These are phyloP conservation scores for Fraxinus sp. DNA, from an alignment of 305 asterid genomes.

Conservation along the genomic window DNA sequence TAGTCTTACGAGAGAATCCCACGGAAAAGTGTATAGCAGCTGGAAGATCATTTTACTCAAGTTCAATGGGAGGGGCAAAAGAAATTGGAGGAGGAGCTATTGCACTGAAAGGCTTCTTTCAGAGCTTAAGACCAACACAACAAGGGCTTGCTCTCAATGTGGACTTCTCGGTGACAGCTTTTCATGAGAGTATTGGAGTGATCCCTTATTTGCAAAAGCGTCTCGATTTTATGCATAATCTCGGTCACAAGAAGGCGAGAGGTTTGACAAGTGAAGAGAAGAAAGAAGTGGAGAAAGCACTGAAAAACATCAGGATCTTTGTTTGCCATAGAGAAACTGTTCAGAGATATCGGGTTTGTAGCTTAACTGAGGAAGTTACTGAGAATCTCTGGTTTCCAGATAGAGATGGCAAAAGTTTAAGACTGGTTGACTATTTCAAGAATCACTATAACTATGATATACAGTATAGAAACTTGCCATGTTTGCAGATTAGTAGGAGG, in stretches of 20 bases:
- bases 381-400: conserved; percentile 74
- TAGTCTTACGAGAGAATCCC: conserved; percentile 68
- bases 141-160: conserved; percentile 93
- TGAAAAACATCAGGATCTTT: conserved; percentile 77
- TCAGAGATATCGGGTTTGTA: conserved; percentile 69
- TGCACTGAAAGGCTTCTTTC: conserved; percentile 82
- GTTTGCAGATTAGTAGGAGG: conserved; percentile 85
- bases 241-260: conserved; percentile 38
- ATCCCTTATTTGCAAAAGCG: conserved; percentile 73
- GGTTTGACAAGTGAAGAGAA: conserved; percentile 54
- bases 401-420: conserved; percentile 60
- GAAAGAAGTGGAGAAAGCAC: conserved; percentile 67
- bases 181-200: conserved; percentile 88
- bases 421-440: conserved; percentile 66
- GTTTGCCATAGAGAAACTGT: conserved; percentile 83
- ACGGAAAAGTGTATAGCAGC: conserved; percentile 56
- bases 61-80: conserved; percentile 63
- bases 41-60: conserved; percentile 74
- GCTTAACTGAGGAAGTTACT: conserved; percentile 66
- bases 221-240: conserved; percentile 55
- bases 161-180: conserved; percentile 88
- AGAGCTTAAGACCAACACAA: conserved; percentile 85
- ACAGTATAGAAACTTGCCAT: conserved; percentile 67
- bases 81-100: conserved; percentile 90
- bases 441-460: conserved; percentile 77